Conservation (phyloP, 345 rosid genomes). For the Acer negundo region DNA sequence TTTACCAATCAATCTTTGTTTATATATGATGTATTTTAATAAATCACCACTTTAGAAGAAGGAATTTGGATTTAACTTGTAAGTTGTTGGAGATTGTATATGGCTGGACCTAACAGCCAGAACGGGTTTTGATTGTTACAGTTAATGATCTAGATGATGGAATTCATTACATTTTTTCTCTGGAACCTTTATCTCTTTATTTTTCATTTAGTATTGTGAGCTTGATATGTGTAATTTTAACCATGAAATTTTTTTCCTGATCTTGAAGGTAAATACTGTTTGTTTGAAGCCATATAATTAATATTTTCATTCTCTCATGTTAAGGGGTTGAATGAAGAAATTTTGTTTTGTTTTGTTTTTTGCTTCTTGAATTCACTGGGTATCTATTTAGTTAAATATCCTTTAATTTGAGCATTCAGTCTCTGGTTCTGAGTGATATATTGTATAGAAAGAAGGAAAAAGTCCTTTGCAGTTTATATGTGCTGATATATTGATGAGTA, state of each 20-base stretch:
- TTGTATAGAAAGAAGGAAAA: neutral
- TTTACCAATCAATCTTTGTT: too few relatives aligned
- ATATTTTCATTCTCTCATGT: neutral
- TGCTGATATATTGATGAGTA: neutral
- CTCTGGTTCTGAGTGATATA: neutral
- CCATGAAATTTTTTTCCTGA: neutral
- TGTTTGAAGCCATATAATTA: neutral
- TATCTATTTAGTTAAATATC: neutral
- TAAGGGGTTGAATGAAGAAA: neutral
- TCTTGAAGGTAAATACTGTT: neutral
- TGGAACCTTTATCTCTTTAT: neutral
- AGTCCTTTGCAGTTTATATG: neutral
- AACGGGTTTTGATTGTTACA: neutral
- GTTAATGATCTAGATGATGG: neutral
- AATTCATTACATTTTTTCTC: neutral
- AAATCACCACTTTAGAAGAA: neutral
- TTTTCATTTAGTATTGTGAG: neutral
- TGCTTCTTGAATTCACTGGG: neutral
- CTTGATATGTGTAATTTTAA: neutral
- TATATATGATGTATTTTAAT: neutral
- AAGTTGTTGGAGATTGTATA: neutral
- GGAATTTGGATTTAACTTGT: neutral
- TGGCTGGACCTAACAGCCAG: neutral
- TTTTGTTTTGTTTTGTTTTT: too few relatives aligned
- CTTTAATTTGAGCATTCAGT: neutral